A percentile compares a stretch with the other conserved stretches of the same genome.
phyloP scores from a whole-genome alignment of 75 land plant species.

The Picea sitchensis region DNA sequence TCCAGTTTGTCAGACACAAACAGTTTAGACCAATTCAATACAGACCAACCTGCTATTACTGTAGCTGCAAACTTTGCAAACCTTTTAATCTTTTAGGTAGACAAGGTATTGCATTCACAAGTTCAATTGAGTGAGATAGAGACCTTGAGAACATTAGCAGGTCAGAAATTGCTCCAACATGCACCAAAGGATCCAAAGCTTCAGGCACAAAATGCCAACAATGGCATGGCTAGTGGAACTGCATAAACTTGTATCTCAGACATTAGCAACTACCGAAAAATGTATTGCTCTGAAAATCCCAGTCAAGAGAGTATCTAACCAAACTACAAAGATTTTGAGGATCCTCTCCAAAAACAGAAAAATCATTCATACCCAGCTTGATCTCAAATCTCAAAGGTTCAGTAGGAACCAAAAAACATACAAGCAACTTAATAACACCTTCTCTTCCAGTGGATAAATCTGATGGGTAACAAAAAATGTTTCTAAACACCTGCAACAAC shows the following conservation, averaged over 20 bases:
- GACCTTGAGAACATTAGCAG: conserved; percentile 31
- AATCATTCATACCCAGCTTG: conserved; percentile 35
- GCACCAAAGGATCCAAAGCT: conserved; percentile 17
- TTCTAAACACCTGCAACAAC: conserved; percentile 19
- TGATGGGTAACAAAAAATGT: conserved; percentile 42
- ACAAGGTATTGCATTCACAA: conserved; percentile 33
- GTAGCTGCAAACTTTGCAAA: conserved; percentile 38
- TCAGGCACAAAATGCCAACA: conserved; percentile 17
- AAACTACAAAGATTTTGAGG: conserved; percentile 19
- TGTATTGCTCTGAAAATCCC: conserved; percentile 54
- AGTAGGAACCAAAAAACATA: conserved; percentile 26
- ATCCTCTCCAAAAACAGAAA: conserved; percentile 37
- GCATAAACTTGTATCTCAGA: conserved; percentile 39
- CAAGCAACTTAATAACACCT: conserved; percentile 26
- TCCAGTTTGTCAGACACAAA: conserved; percentile 16
- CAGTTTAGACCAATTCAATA: conserved; percentile 14
- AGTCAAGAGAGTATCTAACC: conserved; percentile 34
- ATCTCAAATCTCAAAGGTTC: conserved; percentile 36
- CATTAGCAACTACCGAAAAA: conserved; percentile 43
- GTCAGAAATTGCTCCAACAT: conserved; percentile 41
- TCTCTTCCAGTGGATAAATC: conserved; percentile 41
- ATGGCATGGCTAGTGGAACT: conserved; percentile 22
- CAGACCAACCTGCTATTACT: conserved; percentile 49
- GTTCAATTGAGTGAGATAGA: conserved; percentile 31
- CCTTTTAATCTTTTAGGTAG: conserved; percentile 25